Conservation (phyloP, 768 basidiomycete genomes). For the Collybia nuda region DNA sequence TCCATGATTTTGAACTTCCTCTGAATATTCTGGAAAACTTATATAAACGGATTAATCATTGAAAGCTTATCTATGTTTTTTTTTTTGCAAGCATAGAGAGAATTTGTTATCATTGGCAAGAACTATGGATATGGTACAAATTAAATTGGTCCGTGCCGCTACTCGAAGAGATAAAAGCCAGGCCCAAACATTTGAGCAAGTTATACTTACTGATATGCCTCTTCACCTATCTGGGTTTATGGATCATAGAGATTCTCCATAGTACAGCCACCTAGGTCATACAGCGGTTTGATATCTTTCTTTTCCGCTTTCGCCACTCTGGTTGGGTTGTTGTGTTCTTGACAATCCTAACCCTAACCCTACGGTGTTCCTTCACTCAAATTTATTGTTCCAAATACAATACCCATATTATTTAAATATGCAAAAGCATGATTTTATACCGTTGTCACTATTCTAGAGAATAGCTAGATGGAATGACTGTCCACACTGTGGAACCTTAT, state of each 20-base stretch:
- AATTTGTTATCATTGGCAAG: no score
- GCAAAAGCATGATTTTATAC: background rate
- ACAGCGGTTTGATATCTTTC: constrained; percentile 16
- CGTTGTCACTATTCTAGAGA: background rate
- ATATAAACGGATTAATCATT: no score
- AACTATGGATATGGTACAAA: constrained; percentile 1
- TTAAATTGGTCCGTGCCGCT: constrained; percentile 10
- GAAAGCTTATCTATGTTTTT: no score
- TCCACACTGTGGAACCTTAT: no score
- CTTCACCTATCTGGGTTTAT: constrained; percentile 55
- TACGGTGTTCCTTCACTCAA: no score
- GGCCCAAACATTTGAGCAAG: constrained; percentile 1
- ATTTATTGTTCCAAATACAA: no score
- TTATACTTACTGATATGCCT: constrained; percentile 62
- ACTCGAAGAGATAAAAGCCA: background rate
- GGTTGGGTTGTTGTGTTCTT: constrained; percentile 17
- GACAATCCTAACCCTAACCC: constrained; percentile 39
- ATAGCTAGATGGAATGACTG: no score
- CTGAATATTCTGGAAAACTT: no score
- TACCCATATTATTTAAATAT: no score
- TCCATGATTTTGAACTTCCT: no score
- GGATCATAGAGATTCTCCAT: constrained; percentile 58
- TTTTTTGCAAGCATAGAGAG: no score
- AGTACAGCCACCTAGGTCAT: constrained; percentile 72
- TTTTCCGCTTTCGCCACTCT: constrained; percentile 13